Percentiles rank a stretch among this genome's conserved stretches.
Conservation (phyloP, 352 stramenopile species). For the Saprolegnia diclina region DNA sequence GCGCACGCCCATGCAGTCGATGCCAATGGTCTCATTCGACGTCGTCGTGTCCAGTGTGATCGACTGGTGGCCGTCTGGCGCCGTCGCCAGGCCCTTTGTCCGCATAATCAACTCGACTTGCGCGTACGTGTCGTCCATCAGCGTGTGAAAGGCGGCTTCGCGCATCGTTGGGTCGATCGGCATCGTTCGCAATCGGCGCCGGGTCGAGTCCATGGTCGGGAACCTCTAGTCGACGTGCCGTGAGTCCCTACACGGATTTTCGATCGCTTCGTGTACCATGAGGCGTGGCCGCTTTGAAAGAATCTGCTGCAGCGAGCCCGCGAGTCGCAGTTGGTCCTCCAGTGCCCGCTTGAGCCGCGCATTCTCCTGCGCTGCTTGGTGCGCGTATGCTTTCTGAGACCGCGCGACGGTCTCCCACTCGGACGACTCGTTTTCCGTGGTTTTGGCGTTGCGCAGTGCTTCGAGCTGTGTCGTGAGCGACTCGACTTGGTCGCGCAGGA, state of each 20-base stretch:
- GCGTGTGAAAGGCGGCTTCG: not conserved
- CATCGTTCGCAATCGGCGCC: not conserved
- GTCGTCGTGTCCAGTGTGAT: not conserved
- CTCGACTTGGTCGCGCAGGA: constrained; percentile 12
- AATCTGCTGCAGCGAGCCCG: constrained; percentile 15
- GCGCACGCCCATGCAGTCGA: not conserved
- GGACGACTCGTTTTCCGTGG: not conserved
- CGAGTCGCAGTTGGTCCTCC: constrained; percentile 23
- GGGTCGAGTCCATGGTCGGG: not conserved
- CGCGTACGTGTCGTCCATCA: not conserved
- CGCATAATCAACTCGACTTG: not conserved
- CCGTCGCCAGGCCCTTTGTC: not conserved
- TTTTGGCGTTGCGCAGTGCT: constrained; percentile 11
- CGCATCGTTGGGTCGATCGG: not conserved
- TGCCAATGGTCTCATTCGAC: not conserved
- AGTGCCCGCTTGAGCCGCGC: constrained; percentile 21
- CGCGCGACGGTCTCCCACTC: constrained; percentile 21
- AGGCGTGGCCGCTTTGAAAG: constrained; percentile 1
- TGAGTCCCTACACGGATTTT: not conserved
- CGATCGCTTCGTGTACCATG: not conserved
- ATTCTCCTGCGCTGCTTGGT: constrained; percentile 17
- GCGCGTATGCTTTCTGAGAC: not conserved
- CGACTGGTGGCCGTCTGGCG: not conserved
- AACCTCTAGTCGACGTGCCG: not conserved
- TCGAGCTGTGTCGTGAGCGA: constrained; percentile 14